Percentiles rank a stretch among this genome's conserved stretches.
phyloP scores from a whole-genome alignment of 768 basidiomycete species.

The Termitomyces sp. region DNA sequence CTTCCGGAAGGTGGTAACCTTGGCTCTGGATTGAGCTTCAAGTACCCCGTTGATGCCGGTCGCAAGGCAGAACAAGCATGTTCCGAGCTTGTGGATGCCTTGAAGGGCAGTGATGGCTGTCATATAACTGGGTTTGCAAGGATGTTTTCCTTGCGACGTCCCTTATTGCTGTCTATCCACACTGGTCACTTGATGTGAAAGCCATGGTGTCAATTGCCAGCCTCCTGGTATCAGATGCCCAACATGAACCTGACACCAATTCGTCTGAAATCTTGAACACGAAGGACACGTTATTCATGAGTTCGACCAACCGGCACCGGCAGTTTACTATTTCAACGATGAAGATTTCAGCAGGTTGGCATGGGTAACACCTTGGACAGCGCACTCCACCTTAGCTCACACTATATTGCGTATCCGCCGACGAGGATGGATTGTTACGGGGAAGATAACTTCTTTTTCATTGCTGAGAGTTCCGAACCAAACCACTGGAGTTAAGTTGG shows the following conservation, averaged over 20 bases:
- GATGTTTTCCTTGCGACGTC: constrained; percentile 12
- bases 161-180: constrained; percentile 19
- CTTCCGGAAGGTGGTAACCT: constrained; percentile 36
- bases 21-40: constrained; percentile 34
- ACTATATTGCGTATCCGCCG: constrained; percentile 19
- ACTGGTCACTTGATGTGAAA: not conserved
- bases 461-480: constrained; percentile 32
- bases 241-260: not conserved
- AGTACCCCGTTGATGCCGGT: constrained; percentile 29
- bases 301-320: not conserved
- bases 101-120: constrained; percentile 29
- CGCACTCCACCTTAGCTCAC: constrained; percentile 2
- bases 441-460: constrained; percentile 65
- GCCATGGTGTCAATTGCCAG: not conserved
- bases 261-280: not conserved
- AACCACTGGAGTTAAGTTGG: not conserved
- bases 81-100: not conserved
- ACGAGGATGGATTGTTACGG: constrained; percentile 79
- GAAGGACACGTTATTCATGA: not conserved
- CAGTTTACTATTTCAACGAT: not conserved
- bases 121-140: constrained; percentile 17
- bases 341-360: not conserved
- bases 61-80: not conserved
- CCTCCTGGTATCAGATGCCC: not conserved
- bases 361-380: constrained; percentile 12